These are phyloP conservation scores for Suillus sp. DNA, from an alignment of 768 basidiomycete species.

Conservation along the genomic window DNA sequence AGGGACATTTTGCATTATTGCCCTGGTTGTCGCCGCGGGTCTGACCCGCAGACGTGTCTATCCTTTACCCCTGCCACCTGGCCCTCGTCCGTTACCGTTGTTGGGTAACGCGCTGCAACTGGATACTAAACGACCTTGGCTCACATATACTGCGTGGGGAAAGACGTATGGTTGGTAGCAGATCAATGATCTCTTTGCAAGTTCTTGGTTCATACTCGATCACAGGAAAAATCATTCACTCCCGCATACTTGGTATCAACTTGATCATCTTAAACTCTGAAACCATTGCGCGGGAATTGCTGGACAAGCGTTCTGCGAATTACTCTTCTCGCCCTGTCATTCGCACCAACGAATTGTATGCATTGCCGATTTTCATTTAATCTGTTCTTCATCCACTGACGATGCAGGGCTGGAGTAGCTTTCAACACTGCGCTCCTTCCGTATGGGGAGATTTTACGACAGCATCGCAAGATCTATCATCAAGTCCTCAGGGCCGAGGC, in stretches of 20 bases:
- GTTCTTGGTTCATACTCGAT: neutral
- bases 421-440: constrained; percentile 12
- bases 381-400: neutral
- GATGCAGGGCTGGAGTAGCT: neutral
- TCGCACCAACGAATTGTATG: constrained; percentile 9
- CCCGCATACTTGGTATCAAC: constrained; percentile 28
- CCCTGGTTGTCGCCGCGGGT: neutral
- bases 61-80: constrained; percentile 41
- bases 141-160: constrained; percentile 46
- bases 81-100: constrained; percentile 47
- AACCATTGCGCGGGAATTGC: constrained; percentile 34
- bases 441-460: constrained; percentile 22
- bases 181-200: neutral
- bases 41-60: neutral
- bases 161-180: constrained; percentile 43
- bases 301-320: constrained; percentile 41
- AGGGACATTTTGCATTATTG: neutral
- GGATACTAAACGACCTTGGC: constrained; percentile 40
- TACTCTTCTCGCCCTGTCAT: constrained; percentile 39
- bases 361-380: neutral
- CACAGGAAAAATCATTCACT: constrained; percentile 33
- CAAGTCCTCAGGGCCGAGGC: constrained; percentile 27
- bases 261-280: constrained; percentile 39
- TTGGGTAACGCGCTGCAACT: constrained; percentile 54
- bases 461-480: constrained; percentile 27